Evolutionary conservation across 192 early-diverging fungal species (phyloP).

Genomic region (Gonapodya prolifera): DNA sequence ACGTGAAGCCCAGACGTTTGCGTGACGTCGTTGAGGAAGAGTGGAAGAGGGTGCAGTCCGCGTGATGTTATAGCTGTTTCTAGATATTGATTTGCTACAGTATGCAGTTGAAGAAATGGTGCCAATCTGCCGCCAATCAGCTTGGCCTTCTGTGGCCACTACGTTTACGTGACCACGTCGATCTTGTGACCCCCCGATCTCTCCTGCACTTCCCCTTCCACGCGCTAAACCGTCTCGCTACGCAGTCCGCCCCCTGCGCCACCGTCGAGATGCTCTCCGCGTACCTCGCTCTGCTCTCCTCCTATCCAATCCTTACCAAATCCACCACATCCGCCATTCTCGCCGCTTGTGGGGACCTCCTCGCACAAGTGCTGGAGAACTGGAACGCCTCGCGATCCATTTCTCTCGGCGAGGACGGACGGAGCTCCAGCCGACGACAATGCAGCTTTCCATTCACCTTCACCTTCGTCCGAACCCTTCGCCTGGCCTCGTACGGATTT

Average conservation of each 20-base stretch:
- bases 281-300: neutral
- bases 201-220: no score
- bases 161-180: no score
- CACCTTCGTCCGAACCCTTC: neutral
- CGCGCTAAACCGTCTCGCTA: no score
- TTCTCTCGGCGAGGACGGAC: neutral
- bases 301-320: neutral
- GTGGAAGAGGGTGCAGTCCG: neutral
- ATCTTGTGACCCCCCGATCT: no score
- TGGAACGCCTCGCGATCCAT: neutral
- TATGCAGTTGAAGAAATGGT: no score
- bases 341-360: neutral
- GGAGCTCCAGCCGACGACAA: neutral
- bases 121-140: no score
- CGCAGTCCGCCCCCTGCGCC: no score
- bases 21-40: neutral
- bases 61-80: no score
- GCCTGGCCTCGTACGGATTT: neutral
- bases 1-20: neutral
- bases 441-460: neutral
- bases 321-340: neutral
- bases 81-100: no score
- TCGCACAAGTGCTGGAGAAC: neutral
- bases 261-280: no score
- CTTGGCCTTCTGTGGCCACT: no score